A percentile compares a stretch with the other conserved stretches of the same genome.
Conservation (phyloP, 345 rosid genomes). For the Eucalyptus viminalis region DNA sequence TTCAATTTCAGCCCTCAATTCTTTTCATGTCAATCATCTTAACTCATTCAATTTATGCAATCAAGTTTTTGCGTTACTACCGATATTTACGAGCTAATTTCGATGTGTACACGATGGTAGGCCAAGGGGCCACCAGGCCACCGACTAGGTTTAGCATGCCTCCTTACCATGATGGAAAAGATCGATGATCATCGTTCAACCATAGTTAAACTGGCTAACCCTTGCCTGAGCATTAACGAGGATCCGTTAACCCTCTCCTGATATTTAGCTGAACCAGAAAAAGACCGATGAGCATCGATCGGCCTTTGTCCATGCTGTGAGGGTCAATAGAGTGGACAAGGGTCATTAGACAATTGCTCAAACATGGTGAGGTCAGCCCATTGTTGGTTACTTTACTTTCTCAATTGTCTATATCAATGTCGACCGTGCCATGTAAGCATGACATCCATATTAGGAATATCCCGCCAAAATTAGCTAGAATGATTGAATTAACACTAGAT, state of each 20-base stretch:
- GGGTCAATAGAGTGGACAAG: background rate
- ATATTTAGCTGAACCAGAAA: background rate
- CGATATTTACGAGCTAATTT: background rate
- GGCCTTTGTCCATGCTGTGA: background rate
- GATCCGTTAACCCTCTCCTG: background rate
- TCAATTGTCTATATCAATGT: accelerated
- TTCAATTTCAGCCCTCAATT: background rate
- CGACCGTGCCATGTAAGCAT: accelerated
- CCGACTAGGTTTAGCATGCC: background rate
- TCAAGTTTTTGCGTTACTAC: too few species aligned
- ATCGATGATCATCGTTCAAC: background rate
- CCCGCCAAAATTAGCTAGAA: accelerated
- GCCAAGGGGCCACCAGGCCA: background rate
- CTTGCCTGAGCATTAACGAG: too few species aligned
- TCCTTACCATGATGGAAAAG: background rate
- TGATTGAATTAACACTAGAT: accelerated
- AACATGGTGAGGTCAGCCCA: background rate
- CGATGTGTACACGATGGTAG: background rate
- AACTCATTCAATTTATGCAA: background rate
- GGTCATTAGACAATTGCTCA: background rate
- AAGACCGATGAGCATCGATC: background rate
- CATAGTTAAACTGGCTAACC: too few species aligned
- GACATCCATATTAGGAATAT: accelerated
- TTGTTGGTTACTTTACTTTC: background rate
- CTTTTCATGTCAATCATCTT: background rate